phyloP scores from a whole-genome alignment of 176 grass and related monocot genomes.

The Triticum aestivum region DNA sequence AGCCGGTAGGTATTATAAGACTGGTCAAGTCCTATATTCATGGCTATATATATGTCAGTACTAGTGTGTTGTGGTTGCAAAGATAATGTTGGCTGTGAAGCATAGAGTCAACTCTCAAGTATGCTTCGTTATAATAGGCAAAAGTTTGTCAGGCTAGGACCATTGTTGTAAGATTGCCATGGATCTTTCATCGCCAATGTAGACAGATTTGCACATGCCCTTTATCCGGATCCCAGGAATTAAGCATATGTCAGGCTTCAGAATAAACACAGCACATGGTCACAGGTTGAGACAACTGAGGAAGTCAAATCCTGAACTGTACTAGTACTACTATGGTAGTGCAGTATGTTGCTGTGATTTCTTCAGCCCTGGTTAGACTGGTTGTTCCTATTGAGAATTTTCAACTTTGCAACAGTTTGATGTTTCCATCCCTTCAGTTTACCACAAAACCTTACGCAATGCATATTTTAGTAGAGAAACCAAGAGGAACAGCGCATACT shows the following conservation, averaged over 20 bases:
- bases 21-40: not conserved
- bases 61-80: not conserved
- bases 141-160: not conserved
- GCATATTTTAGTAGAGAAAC: not conserved
- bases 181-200: not conserved
- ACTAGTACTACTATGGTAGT: not conserved
- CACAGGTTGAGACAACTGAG: not conserved
- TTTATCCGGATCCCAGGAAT: not conserved
- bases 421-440: not conserved
- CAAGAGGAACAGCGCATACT: not conserved
- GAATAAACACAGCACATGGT: not conserved
- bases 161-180: not conserved
- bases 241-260: not conserved
- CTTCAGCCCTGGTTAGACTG: not conserved
- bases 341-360: not conserved
- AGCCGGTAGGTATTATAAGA: not conserved
- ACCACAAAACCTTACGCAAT: not conserved
- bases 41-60: not conserved
- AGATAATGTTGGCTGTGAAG: not conserved
- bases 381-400: not conserved
- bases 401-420: not conserved
- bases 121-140: not conserved
- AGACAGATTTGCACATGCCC: not conserved
- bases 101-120: not conserved
- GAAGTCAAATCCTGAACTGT: not conserved